phyloP scores from a whole-genome alignment of 192 early-diverging fungal species.

The Umbelopsis sp. region DNA sequence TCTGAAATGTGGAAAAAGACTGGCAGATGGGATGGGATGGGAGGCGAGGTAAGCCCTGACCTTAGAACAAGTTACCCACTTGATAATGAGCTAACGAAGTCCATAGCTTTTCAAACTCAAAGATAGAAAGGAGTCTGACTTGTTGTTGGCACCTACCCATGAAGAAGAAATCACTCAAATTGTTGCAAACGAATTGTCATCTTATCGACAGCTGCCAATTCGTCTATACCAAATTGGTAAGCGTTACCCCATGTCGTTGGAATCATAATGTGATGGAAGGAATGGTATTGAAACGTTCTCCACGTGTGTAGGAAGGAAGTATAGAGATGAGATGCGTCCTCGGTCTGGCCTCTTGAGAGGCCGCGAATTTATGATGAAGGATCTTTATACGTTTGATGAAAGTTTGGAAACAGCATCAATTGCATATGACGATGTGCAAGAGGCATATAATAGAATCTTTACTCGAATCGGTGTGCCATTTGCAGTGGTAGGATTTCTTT shows the following conservation, averaged over 20 bases:
- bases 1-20: slow-evolving; percentile 79
- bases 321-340: slow-evolving; percentile 82
- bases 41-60: slow-evolving; percentile 45
- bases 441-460: slow-evolving; percentile 79
- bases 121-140: slow-evolving; percentile 73
- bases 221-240: slow-evolving; percentile 84
- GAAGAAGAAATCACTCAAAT: slow-evolving; percentile 89
- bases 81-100: background rate
- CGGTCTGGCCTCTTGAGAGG: slow-evolving; percentile 82
- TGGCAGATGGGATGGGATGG: slow-evolving; percentile 75
- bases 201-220: slow-evolving; percentile 77
- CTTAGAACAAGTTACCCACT: background rate
- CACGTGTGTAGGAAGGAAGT: slow-evolving; percentile 61
- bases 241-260: background rate
- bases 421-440: slow-evolving; percentile 77
- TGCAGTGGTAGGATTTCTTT: slow-evolving; percentile 55
- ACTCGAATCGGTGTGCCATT: slow-evolving; percentile 76
- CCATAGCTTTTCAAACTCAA: slow-evolving; percentile 72
- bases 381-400: slow-evolving; percentile 89
- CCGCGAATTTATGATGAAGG: slow-evolving; percentile 96
- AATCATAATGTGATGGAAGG: background rate
- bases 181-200: slow-evolving; percentile 64
- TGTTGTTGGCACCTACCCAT: slow-evolving; percentile 84
- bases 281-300: no score
- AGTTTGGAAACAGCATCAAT: slow-evolving; percentile 62